Evolutionary conservation across 1,139 yeast genomes (phyloP).

Genomic region (Hemisphaericaspora subhashii): DNA sequence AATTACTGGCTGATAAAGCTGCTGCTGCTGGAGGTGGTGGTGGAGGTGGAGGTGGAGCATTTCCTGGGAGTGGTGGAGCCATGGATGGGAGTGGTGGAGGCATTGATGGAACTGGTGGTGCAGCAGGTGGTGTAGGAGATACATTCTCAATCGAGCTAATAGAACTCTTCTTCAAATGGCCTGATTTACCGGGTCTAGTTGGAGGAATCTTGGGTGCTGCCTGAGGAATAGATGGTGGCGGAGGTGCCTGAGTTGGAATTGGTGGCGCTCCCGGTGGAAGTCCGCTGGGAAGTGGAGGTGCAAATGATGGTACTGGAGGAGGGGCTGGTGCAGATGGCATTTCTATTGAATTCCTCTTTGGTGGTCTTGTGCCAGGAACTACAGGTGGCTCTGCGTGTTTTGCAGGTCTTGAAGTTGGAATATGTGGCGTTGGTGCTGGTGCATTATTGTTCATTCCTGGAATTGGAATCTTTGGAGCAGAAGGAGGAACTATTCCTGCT

Average conservation of each 20-base stretch:
- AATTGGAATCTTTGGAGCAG: slow-evolving; percentile 19
- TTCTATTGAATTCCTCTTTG: background rate
- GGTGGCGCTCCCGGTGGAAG: slow-evolving; percentile 17
- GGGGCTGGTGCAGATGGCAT: slow-evolving; percentile 21
- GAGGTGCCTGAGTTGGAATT: slow-evolving; percentile 20
- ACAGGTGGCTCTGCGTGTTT: slow-evolving; percentile 10
- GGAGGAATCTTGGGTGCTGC: slow-evolving; percentile 31
- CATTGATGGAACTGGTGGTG: slow-evolving; percentile 20
- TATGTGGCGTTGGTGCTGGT: slow-evolving; percentile 17
- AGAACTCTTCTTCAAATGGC: slow-evolving; percentile 26
- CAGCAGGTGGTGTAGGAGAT: slow-evolving; percentile 15
- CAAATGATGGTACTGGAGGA: slow-evolving; percentile 12
- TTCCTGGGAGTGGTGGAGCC: slow-evolving; percentile 21
- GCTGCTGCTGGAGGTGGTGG: slow-evolving; percentile 18
- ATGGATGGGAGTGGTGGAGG: slow-evolving; percentile 20
- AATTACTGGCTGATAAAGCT: slow-evolving; percentile 17
- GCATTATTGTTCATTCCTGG: slow-evolving; percentile 6
- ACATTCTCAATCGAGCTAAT: slow-evolving; percentile 19
- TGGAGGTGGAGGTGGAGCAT: slow-evolving; percentile 20
- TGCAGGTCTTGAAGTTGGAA: slow-evolving; percentile 13
- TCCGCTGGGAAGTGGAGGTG: slow-evolving; percentile 15
- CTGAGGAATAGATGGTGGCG: slow-evolving; percentile 19
- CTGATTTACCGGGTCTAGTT: slow-evolving; percentile 30
- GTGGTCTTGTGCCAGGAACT: slow-evolving; percentile 5
- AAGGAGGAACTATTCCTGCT: slow-evolving; percentile 34